Percentiles rank a stretch among this genome's conserved stretches.
Conservation (phyloP, 192 early-diverging fungal species). For the Spizellomyces sp. region DNA sequence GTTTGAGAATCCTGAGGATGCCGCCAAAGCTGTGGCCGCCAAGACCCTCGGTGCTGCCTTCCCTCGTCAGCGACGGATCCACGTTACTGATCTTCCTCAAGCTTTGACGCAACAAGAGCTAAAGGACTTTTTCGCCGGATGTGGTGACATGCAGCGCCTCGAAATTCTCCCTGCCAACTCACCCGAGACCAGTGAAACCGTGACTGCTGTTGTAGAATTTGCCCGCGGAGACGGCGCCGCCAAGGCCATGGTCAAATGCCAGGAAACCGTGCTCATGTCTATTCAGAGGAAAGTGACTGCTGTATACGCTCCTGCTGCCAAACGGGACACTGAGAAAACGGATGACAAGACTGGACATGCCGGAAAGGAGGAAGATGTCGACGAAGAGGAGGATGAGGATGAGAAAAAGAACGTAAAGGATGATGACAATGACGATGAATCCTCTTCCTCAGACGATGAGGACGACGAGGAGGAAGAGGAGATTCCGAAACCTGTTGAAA, state of each 20-base stretch:
- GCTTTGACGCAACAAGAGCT: slow-evolving; percentile 25
- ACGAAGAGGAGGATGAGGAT: slow-evolving; percentile 9
- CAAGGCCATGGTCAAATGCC: slow-evolving; percentile 18
- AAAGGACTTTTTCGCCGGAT: slow-evolving; percentile 24
- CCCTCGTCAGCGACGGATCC: slow-evolving; percentile 44
- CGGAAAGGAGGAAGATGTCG: slow-evolving; percentile 1
- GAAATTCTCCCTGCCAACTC: slow-evolving; percentile 5
- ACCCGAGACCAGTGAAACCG: background rate
- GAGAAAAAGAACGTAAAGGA: slow-evolving; percentile 4
- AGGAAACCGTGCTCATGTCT: background rate
- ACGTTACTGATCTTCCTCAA: slow-evolving; percentile 6
- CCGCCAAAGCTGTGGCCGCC: slow-evolving; percentile 36
- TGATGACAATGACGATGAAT: background rate
- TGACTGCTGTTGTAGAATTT: slow-evolving; percentile 35
- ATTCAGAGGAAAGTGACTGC: background rate
- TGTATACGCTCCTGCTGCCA: slow-evolving; percentile 11
- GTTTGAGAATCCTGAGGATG: slow-evolving; percentile 40
- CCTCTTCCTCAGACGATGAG: background rate
- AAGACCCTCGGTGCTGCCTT: slow-evolving; percentile 39
- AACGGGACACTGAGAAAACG: background rate
- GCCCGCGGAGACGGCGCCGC: slow-evolving; percentile 39
- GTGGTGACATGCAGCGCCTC: slow-evolving; percentile 36
- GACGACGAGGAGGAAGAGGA: slow-evolving; percentile 5
- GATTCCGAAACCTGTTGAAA: background rate
- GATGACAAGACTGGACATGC: background rate